Conservation (phyloP, 352 stramenopile species). For the Pythium scleroteichum region DNA sequence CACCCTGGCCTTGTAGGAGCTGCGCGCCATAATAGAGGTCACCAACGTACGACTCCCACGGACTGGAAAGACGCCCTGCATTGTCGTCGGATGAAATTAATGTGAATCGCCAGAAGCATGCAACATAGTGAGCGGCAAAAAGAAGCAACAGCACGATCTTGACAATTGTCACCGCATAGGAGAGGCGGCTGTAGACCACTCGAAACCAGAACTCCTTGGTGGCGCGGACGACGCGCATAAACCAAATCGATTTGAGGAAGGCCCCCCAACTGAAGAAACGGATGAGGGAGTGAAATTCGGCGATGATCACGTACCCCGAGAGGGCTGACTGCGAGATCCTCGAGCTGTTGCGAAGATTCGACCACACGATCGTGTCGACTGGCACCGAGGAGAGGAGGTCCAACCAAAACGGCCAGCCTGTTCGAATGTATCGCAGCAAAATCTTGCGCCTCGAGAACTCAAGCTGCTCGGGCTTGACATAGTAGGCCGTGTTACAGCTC, state of each 20-base stretch:
- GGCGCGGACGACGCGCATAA: constrained; percentile 24
- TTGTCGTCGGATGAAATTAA: constrained; percentile 2
- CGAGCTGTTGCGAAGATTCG: not conserved
- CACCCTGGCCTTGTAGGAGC: constrained; percentile 25
- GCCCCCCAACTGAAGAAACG: constrained; percentile 27
- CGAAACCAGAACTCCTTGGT: constrained; percentile 27
- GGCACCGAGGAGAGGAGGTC: constrained; percentile 25
- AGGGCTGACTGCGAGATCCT: constrained; percentile 5
- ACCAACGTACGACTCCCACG: constrained; percentile 23
- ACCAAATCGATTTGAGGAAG: constrained; percentile 23
- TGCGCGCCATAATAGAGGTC: constrained; percentile 24
- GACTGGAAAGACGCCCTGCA: not conserved
- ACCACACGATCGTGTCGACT: constrained; percentile 22
- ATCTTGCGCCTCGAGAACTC: constrained; percentile 25
- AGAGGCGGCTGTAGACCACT: constrained; percentile 19
- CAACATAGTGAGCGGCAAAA: constrained; percentile 33
- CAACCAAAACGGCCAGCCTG: constrained; percentile 23
- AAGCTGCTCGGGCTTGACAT: constrained; percentile 18
- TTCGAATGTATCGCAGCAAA: constrained; percentile 10
- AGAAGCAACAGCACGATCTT: constrained; percentile 32
- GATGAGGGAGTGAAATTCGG: constrained; percentile 13
- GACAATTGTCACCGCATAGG: constrained; percentile 20
- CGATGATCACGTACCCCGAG: constrained; percentile 3
- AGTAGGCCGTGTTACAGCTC: constrained; percentile 27
- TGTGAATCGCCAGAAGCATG: constrained; percentile 35